phyloP scores from a whole-genome alignment of 140 eudicot genomes.

The Eryngium alpinum region DNA sequence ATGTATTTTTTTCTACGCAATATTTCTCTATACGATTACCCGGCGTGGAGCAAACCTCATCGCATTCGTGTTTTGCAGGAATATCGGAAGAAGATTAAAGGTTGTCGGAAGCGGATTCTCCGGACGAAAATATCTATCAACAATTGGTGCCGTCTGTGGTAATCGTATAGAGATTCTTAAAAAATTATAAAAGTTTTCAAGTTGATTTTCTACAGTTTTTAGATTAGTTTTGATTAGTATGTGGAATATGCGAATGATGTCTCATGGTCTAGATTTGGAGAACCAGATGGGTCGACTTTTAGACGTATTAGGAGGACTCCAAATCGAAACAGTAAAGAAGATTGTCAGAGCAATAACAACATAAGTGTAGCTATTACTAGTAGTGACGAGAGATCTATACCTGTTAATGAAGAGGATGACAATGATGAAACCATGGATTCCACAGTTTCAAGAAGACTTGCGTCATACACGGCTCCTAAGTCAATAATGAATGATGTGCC shows the following conservation, averaged over 20 bases:
- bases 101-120: too few relatives aligned
- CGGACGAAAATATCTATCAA: too few relatives aligned
- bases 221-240: too few relatives aligned
- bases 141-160: too few relatives aligned
- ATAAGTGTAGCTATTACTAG: conserved; percentile 21
- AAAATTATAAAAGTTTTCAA: too few relatives aligned
- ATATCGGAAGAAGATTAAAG: too few relatives aligned
- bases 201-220: too few relatives aligned
- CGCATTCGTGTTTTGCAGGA: too few relatives aligned
- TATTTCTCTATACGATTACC: too few relatives aligned
- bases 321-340: conserved; percentile 29
- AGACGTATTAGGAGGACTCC: conserved; percentile 38
- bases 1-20: too few relatives aligned
- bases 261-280: conserved; percentile 90
- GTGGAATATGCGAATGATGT: conserved; percentile 96
- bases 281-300: conserved; percentile 50
- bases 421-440: conserved; percentile 49
- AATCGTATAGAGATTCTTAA: too few relatives aligned
- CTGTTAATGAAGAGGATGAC: conserved; percentile 82
- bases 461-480: conserved; percentile 77
- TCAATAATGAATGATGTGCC: conserved; percentile 67
- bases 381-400: conserved; percentile 54
- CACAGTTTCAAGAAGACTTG: conserved; percentile 60
- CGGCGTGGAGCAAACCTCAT: too few relatives aligned
- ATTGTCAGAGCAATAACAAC: conserved; percentile 26